Percentiles rank a stretch among this genome's conserved stretches.
phyloP scores from a whole-genome alignment of 257 asterid species.

The Lycium barbarum region DNA sequence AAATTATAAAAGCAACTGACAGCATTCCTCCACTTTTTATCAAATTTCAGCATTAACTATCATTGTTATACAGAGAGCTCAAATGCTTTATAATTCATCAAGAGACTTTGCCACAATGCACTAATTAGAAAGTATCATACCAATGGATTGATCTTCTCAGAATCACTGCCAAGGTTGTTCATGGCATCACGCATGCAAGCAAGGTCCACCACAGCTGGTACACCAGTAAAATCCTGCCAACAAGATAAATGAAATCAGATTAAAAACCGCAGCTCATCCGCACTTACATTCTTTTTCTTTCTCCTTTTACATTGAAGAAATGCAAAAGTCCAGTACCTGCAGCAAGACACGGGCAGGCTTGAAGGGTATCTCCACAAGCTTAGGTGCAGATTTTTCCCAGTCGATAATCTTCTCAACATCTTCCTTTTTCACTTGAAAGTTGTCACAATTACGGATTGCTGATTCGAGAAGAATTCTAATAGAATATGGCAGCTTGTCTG shows the following conservation, averaged over 20 bases:
- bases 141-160: slow-evolving; percentile 97
- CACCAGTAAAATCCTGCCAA: slow-evolving; percentile 93
- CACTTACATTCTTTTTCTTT: background rate
- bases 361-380: slow-evolving; percentile 92
- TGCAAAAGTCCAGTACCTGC: slow-evolving; percentile 62
- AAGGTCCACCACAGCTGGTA: slow-evolving; percentile 93
- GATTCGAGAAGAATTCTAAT: slow-evolving; percentile 92
- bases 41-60: background rate
- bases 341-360: slow-evolving; percentile 97
- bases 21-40: background rate
- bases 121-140: slow-evolving; percentile 47
- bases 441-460: slow-evolving; percentile 94
- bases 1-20: background rate
- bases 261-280: background rate
- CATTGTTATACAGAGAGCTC: background rate
- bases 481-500: slow-evolving; percentile 96
- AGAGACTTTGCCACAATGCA: slow-evolving; percentile 2
- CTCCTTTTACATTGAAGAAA: background rate
- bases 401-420: slow-evolving; percentile 93
- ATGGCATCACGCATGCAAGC: slow-evolving; percentile 99
- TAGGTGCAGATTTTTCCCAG: slow-evolving; percentile 87
- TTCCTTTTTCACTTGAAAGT: slow-evolving; percentile 87
- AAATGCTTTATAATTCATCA: background rate
- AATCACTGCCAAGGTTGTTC: slow-evolving; percentile 90
- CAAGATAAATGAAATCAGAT: slow-evolving; percentile 34